Percentiles rank a stretch among this genome's conserved stretches.
These are phyloP conservation scores for Taxawa tesnikishii DNA, from an alignment of 2,329 filamentous ascomycete genomes.

Conservation along the genomic window DNA sequence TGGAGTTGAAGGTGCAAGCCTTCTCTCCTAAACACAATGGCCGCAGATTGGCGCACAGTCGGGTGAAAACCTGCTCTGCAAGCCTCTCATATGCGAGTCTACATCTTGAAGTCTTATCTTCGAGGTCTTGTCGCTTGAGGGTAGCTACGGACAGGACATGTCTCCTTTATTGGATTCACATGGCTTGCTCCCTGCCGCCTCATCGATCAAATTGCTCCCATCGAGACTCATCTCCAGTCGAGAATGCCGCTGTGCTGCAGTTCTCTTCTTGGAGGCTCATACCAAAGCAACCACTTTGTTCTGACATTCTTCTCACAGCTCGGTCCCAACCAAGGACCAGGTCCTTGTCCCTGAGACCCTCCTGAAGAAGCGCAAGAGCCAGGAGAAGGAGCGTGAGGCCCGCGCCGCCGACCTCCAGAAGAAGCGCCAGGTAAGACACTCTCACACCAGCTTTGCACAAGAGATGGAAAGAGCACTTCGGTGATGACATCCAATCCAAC, in stretches of 20 bases:
- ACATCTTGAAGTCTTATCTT: constrained; percentile 1
- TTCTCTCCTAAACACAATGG: constrained; percentile 12
- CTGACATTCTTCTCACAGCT: constrained; percentile 56
- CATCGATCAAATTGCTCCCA: constrained; percentile 65
- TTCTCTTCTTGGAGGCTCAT: constrained; percentile 79
- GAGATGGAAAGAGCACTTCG: constrained; percentile 19
- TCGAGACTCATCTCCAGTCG: constrained; percentile 50
- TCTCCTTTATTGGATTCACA: constrained; percentile 12
- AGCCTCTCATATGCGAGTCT: constrained; percentile 6
- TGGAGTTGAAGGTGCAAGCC: neutral
- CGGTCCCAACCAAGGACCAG: constrained; percentile 82
- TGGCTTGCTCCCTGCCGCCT: constrained; percentile 28
- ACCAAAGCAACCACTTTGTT: constrained; percentile 69
- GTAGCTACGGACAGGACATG: neutral
- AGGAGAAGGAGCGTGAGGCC: constrained; percentile 97
- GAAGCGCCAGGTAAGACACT: constrained; percentile 71
- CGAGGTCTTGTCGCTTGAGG: constrained; percentile 17
- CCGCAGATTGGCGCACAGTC: neutral
- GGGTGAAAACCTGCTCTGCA: neutral
- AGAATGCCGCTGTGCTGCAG: constrained; percentile 92
- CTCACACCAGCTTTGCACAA: constrained; percentile 8
- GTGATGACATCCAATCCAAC: constrained; percentile 83
- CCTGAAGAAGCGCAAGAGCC: constrained; percentile 99
- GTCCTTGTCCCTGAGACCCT: constrained; percentile 98
- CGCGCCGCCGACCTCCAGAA: constrained; percentile 67